Percentiles rank a stretch among this genome's conserved stretches.
Evolutionary conservation across 805 yeast species (phyloP).

Genomic region (Sugiyamaella marilandica): DNA sequence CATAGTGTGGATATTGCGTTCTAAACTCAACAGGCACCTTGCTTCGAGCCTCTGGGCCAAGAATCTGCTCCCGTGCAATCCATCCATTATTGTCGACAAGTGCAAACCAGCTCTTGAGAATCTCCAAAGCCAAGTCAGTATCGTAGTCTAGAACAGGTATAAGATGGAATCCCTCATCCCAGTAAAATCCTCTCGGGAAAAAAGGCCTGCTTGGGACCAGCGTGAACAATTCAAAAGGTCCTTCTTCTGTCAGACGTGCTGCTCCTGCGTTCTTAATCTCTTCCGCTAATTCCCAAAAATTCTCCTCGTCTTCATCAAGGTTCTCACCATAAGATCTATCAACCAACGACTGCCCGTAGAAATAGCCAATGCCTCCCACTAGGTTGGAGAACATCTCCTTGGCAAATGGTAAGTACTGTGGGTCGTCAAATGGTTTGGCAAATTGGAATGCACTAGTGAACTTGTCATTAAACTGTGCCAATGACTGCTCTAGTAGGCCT

Average conservation of each 20-base stretch:
- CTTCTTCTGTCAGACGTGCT: constrained; percentile 52
- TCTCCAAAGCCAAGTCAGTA: constrained; percentile 72
- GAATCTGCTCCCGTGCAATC: constrained; percentile 93
- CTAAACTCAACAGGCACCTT: constrained; percentile 81
- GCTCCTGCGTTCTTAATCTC: constrained; percentile 16
- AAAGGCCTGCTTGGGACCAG: constrained; percentile 89
- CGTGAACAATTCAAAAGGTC: constrained; percentile 72
- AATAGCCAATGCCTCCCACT: constrained; percentile 86
- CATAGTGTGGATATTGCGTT: constrained; percentile 82
- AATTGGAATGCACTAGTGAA: constrained; percentile 51
- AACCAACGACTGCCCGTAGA: constrained; percentile 76
- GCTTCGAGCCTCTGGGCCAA: constrained; percentile 85
- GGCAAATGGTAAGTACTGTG: constrained; percentile 52
- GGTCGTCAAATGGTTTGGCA: constrained; percentile 48
- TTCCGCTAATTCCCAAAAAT: constrained; percentile 33
- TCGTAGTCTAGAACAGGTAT: constrained; percentile 80
- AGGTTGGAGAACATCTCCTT: constrained; percentile 76
- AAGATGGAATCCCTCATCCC: constrained; percentile 98
- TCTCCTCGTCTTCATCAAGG: constrained; percentile 61
- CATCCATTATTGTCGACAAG: constrained; percentile 88
- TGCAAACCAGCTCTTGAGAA: constrained; percentile 81
- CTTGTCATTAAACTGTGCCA: constrained; percentile 44
- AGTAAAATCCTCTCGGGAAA: constrained; percentile 94
- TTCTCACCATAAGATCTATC: constrained; percentile 66
- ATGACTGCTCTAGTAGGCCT: constrained; percentile 30